Evolutionary conservation across 2,329 filamentous ascomycete species (phyloP).

Genomic region (Macrophomina phaseolina): DNA sequence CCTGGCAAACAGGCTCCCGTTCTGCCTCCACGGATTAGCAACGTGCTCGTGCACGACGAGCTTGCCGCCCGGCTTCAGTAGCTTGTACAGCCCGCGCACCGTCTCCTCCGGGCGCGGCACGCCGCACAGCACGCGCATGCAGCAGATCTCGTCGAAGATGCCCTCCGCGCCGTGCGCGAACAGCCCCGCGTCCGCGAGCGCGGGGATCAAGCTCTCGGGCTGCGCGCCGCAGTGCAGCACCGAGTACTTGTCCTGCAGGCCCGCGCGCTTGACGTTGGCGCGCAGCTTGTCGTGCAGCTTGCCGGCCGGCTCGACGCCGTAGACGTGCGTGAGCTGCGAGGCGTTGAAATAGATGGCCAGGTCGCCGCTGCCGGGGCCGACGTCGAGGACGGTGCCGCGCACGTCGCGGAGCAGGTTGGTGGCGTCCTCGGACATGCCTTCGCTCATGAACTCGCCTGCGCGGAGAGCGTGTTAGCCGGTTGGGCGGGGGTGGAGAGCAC

Average conservation of each 20-base stretch:
- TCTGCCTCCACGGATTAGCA: constrained; percentile 55
- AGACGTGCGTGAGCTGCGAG: constrained; percentile 54
- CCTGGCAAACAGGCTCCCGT: constrained; percentile 52
- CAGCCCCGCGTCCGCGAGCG: constrained; percentile 51
- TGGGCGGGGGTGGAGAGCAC: constrained; percentile 39
- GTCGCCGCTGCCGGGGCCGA: constrained; percentile 58
- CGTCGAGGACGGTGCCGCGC: constrained; percentile 45
- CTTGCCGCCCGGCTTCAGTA: constrained; percentile 61
- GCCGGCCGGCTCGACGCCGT: constrained; percentile 60
- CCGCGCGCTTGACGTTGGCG: constrained; percentile 46
- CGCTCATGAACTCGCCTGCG: constrained; percentile 42
- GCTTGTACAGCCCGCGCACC: constrained; percentile 52
- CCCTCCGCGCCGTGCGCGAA: constrained; percentile 40
- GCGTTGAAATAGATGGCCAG: constrained; percentile 54
- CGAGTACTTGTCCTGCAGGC: constrained; percentile 55
- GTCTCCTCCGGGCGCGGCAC: constrained; percentile 56
- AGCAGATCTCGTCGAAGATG: constrained; percentile 62
- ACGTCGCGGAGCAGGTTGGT: constrained; percentile 37
- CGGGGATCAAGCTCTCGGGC: constrained; percentile 52
- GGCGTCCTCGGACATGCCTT: constrained; percentile 42
- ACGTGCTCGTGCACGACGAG: constrained; percentile 64
- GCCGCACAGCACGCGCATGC: constrained; percentile 61
- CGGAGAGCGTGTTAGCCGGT: constrained; percentile 39
- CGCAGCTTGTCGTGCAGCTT: constrained; percentile 54
- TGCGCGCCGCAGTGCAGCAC: constrained; percentile 57